These are phyloP conservation scores for Neopestalotiopsis sp. DNA, from an alignment of 2,329 filamentous ascomycete species.

Conservation along the genomic window DNA sequence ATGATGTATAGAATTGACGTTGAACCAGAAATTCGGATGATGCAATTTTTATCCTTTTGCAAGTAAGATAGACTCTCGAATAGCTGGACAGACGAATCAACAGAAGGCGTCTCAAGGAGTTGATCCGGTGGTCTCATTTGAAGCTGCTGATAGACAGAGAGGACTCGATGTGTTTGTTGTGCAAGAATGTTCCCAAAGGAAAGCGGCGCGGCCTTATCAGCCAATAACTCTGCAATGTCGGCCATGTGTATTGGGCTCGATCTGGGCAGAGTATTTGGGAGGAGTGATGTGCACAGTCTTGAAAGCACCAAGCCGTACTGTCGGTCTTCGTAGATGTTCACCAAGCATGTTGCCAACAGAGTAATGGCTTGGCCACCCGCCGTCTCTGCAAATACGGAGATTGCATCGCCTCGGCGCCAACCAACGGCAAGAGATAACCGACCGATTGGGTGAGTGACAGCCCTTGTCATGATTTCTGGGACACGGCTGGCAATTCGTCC, in stretches of 20 bases:
- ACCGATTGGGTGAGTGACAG: not conserved
- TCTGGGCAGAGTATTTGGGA: not conserved
- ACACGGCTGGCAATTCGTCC: not conserved
- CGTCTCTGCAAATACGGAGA: not conserved
- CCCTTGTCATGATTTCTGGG: not conserved
- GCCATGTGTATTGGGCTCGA: not conserved
- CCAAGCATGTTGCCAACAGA: not conserved
- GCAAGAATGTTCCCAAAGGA: not conserved
- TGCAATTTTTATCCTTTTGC: not conserved
- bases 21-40: not conserved
- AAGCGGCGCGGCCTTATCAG: not conserved
- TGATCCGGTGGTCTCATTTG: fast-evolving
- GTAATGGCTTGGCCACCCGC: not conserved
- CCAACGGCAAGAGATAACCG: not conserved
- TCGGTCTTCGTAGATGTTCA: not conserved
- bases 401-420: not conserved
- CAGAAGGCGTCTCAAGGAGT: not conserved
- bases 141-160: not conserved
- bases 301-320: not conserved
- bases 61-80: not conserved
- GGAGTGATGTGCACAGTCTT: not conserved
- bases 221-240: not conserved
- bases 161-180: not conserved
- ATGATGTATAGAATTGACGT: not conserved
- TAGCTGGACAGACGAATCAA: not conserved